Conservation (phyloP, 768 basidiomycete genomes). For the Aureoboletus auriporus region DNA sequence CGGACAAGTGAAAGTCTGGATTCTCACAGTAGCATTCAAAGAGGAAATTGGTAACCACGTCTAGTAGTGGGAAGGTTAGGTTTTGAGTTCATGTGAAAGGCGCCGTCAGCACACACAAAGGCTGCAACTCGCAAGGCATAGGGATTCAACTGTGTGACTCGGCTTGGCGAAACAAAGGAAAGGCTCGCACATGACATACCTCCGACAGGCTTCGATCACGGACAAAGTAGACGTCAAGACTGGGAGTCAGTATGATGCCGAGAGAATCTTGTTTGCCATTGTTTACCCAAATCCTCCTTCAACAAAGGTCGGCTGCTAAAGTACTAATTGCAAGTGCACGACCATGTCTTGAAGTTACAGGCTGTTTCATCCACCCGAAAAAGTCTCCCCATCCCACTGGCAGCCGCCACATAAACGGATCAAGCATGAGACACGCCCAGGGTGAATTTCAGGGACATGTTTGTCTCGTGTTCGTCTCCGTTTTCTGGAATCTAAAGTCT, state of each 20-base stretch:
- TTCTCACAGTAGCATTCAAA: conserved; percentile 11
- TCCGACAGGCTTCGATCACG: too few species aligned
- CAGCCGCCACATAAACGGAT: conserved; percentile 4
- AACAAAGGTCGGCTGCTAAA: too few species aligned
- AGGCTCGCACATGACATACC: too few species aligned
- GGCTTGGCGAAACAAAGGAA: neutral
- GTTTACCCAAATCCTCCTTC: too few species aligned
- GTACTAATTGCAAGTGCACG: too few species aligned
- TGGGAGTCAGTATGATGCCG: too few species aligned
- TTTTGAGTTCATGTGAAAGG: conserved; percentile 12
- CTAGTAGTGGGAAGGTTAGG: conserved; percentile 7
- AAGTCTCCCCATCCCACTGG: neutral
- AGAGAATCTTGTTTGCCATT: too few species aligned
- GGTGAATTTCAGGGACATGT: conserved; percentile 8
- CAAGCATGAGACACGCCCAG: conserved; percentile 7
- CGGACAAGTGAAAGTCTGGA: conserved; percentile 9
- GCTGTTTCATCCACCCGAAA: too few species aligned
- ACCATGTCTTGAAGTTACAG: too few species aligned
- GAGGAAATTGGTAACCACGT: conserved; percentile 5
- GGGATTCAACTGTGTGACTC: neutral
- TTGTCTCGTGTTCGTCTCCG: too few species aligned
- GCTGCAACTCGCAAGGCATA: conserved; percentile 1
- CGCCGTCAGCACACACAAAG: conserved; percentile 1
- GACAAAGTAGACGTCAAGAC: too few species aligned
- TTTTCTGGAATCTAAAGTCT: neutral